Evolutionary conservation across 306 rosid species (phyloP).

Genomic region (Medicago truncatula): DNA sequence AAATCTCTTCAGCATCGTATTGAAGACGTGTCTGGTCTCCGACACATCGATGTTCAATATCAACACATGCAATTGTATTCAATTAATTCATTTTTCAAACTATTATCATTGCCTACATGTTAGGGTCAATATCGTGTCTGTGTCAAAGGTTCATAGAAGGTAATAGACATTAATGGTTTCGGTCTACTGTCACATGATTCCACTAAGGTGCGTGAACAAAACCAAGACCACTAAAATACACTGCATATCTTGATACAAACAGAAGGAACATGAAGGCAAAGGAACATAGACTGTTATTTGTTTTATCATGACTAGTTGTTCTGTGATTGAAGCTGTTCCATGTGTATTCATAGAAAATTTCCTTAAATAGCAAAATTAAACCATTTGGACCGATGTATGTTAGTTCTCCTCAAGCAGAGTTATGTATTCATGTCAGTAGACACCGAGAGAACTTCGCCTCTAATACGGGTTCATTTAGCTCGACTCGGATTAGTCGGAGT

Average conservation of each 20-base stretch:
- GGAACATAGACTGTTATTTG: neutral
- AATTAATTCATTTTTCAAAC: neutral
- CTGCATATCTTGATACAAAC: neutral
- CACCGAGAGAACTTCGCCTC: neutral
- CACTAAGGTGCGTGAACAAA: slow-evolving; percentile 14
- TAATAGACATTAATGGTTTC: slow-evolving; percentile 28
- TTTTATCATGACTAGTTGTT: slow-evolving; percentile 19
- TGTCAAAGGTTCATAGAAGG: neutral
- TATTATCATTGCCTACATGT: no score
- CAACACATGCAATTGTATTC: neutral
- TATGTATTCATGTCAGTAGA: neutral
- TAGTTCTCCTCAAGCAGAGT: neutral
- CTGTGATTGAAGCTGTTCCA: slow-evolving; percentile 29
- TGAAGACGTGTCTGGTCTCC: neutral
- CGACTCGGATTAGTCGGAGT: neutral
- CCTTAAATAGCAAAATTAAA: neutral
- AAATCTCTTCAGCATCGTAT: neutral
- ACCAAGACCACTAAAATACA: slow-evolving; percentile 3
- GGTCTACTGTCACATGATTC: slow-evolving; percentile 17
- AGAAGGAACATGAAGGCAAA: neutral
- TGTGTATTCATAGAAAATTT: slow-evolving; percentile 2
- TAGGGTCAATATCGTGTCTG: neutral
- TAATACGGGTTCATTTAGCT: neutral
- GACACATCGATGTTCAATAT: neutral
- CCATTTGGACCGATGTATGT: neutral